These are phyloP conservation scores for Rubia tinctorum DNA, from an alignment of 305 asterid genomes.

Conservation along the genomic window DNA sequence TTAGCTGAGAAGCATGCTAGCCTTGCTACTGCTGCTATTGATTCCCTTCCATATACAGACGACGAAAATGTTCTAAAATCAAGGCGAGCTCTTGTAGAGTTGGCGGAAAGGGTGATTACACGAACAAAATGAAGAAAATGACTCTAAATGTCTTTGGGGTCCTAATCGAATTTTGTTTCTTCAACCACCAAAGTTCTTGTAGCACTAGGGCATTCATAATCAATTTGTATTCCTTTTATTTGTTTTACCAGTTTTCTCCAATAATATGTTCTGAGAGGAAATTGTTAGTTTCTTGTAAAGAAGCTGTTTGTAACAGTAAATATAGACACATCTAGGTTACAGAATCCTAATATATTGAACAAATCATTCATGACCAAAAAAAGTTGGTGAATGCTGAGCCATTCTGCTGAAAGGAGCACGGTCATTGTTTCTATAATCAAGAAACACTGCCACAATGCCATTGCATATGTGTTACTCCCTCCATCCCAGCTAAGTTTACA, in stretches of 20 bases:
- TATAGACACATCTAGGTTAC: not conserved
- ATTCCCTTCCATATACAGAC: slow-evolving; percentile 67
- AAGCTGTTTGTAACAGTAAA: not conserved
- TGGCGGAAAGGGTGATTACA: slow-evolving; percentile 77
- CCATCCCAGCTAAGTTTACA: too few species aligned
- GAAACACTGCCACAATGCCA: too few species aligned
- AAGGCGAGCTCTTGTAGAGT: slow-evolving; percentile 83
- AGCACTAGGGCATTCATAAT: slow-evolving; percentile 14
- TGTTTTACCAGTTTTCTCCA: slow-evolving; percentile 5
- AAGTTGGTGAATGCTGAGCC: not conserved
- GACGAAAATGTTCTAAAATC: slow-evolving; percentile 70
- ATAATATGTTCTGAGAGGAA: slow-evolving; percentile 10
- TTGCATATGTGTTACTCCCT: too few species aligned
- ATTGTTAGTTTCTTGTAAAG: not conserved
- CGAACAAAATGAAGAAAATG: slow-evolving; percentile 58
- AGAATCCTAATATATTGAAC: not conserved
- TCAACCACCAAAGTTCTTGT: slow-evolving; percentile 10
- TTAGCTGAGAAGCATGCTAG: slow-evolving; percentile 76
- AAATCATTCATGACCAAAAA: not conserved
- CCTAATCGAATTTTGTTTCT: slow-evolving; percentile 24
- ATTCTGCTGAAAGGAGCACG: not conserved
- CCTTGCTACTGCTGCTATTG: slow-evolving; percentile 84
- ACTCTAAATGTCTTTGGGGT: slow-evolving; percentile 10
- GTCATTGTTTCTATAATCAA: too few species aligned
- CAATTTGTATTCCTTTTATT: slow-evolving; percentile 19